Evolutionary conservation across 2,329 filamentous ascomycete species (phyloP).

Genomic region (Monosporascus sp.): DNA sequence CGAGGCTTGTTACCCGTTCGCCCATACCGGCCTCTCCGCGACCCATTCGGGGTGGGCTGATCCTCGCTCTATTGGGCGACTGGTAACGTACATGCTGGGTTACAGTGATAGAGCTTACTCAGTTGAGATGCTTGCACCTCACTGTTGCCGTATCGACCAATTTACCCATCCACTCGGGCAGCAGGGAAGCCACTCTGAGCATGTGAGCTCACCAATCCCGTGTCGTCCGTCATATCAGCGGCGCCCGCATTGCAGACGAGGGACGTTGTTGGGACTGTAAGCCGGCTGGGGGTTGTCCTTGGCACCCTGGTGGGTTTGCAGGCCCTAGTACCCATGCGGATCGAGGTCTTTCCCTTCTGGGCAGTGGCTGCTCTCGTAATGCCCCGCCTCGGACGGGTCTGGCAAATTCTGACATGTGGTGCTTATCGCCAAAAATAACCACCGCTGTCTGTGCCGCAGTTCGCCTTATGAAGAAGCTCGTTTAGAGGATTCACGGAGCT

Average conservation of each 20-base stretch:
- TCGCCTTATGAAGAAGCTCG: too few species aligned
- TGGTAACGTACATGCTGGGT: background rate
- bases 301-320: background rate
- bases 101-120: background rate
- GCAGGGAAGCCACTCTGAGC: background rate
- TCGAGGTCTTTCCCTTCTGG: background rate
- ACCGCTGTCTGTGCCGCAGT: too few species aligned
- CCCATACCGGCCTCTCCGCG: background rate
- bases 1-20: background rate
- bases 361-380: background rate
- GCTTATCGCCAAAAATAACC: too few species aligned
- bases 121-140: background rate
- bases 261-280: background rate
- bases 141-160: background rate
- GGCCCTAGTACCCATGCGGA: background rate
- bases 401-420: too few species aligned
- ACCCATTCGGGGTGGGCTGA: background rate
- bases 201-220: background rate
- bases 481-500: too few species aligned
- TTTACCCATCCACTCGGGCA: background rate
- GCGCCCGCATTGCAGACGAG: background rate
- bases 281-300: background rate
- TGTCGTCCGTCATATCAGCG: background rate
- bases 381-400: background rate
- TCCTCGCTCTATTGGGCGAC: background rate